These are phyloP conservation scores for Clavispora asparagi DNA, from an alignment of 805 yeast species.

Conservation along the genomic window DNA sequence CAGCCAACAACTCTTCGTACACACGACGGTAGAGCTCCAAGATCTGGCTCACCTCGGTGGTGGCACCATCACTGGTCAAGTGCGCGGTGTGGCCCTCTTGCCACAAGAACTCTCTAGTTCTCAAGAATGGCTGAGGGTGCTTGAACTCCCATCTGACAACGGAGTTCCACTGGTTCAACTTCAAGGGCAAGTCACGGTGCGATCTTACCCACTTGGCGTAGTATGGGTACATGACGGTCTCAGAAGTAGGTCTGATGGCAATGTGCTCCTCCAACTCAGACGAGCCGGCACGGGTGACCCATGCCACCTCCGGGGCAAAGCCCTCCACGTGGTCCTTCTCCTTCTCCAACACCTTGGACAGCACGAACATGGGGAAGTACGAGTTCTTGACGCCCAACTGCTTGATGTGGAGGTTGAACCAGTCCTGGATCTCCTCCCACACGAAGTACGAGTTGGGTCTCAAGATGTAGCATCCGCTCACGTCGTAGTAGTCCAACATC, in stretches of 20 bases:
- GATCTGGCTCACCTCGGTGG: conserved; percentile 77
- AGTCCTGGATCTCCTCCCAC: conserved; percentile 92
- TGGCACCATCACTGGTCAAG: conserved; percentile 76
- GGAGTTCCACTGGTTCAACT: conserved; percentile 98
- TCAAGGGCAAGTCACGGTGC: conserved; percentile 94
- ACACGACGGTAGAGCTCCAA: conserved; percentile 80
- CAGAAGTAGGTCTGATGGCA: conserved; percentile 99
- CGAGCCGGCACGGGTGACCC: conserved; percentile 96
- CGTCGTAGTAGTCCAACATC: conserved; percentile 97
- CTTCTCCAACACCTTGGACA: conserved; percentile 85
- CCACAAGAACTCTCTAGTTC: conserved; percentile 99
- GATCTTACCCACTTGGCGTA: conserved; percentile 99
- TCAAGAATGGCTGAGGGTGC: conserved; percentile 98
- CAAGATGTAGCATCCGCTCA: conserved; percentile 96
- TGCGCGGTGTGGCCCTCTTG: conserved; percentile 99
- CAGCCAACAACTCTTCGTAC: conserved; percentile 90
- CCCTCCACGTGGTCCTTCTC: conserved; percentile 99
- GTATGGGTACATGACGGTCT: conserved; percentile 99
- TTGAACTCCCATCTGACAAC: conserved; percentile 99
- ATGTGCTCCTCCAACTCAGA: conserved; percentile 96
- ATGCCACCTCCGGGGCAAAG: conserved; percentile 99
- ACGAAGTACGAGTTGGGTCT: conserved; percentile 92
- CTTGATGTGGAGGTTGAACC: conserved; percentile 79
- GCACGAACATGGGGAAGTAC: conserved; percentile 98
- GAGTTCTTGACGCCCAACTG: conserved; percentile 88